Conservation (phyloP, 495 filamentous ascomycete species). For the Hyaloscypha finlandica region DNA sequence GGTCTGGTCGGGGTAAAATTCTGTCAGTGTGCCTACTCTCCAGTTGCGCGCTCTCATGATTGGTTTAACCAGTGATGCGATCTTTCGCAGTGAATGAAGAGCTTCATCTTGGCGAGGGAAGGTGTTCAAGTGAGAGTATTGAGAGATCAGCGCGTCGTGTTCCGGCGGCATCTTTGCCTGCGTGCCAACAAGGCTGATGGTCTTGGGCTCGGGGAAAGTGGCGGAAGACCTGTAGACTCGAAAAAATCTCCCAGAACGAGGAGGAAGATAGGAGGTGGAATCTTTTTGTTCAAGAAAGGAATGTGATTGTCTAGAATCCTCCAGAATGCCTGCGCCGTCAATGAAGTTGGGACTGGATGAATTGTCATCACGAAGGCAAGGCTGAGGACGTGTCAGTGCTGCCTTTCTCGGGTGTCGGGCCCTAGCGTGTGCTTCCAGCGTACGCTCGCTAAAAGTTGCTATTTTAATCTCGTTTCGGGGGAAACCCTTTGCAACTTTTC, state of each 20-base stretch:
- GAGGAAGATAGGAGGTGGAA: not conserved
- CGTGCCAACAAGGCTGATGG: conserved; percentile 7
- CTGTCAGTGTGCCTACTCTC: conserved; percentile 76
- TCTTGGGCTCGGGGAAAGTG: not conserved
- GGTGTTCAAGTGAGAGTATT: conserved; percentile 76
- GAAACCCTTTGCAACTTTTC: too few species aligned
- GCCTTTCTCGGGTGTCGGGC: not conserved
- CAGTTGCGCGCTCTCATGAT: conserved; percentile 88
- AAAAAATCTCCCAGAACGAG: not conserved
- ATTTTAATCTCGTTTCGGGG: not conserved
- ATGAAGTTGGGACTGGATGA: not conserved
- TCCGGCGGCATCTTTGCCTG: conserved; percentile 59
- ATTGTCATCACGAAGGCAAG: conserved; percentile 26
- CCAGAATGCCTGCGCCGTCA: conserved; percentile 18
- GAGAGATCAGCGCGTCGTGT: conserved; percentile 67
- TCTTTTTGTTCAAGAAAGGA: not conserved
- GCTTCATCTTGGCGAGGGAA: conserved; percentile 76
- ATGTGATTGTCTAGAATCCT: conserved; percentile 4
- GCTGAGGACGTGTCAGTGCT: conserved; percentile 6
- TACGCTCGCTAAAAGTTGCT: not conserved
- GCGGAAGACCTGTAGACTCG: not conserved
- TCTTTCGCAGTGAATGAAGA: conserved; percentile 75
- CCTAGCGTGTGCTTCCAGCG: too few species aligned
- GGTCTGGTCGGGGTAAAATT: conserved; percentile 77
- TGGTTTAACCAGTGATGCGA: conserved; percentile 90